Evolutionary conservation across 768 basidiomycete genomes (phyloP).

Genomic region (Fibroporia radiculosa): DNA sequence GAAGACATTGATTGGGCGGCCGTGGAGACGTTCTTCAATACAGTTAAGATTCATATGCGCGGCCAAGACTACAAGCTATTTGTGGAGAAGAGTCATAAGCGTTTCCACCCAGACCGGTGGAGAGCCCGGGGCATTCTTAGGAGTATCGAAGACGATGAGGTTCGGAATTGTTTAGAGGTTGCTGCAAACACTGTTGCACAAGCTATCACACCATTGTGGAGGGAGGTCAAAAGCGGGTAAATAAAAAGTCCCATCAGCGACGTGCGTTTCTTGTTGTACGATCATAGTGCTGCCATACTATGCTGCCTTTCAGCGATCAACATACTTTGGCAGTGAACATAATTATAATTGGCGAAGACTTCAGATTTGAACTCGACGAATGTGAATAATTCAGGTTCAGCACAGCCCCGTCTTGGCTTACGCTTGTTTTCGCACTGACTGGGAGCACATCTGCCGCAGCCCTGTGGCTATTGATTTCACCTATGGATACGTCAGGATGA

Average conservation of each 20-base stretch:
- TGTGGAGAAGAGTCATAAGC: constrained; percentile 59
- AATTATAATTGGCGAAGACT: too few relatives aligned
- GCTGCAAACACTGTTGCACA: constrained; percentile 68
- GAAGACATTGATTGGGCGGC: constrained; percentile 66
- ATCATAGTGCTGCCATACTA: background rate
- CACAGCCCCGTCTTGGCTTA: too few relatives aligned
- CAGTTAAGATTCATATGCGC: constrained; percentile 44
- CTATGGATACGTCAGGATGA: too few relatives aligned
- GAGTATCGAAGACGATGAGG: constrained; percentile 48
- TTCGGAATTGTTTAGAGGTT: constrained; percentile 55
- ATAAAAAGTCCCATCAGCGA: background rate
- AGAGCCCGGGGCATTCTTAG: constrained; percentile 54
- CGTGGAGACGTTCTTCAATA: constrained; percentile 64
- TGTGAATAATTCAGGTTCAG: too few relatives aligned
- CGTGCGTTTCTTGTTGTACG: background rate
- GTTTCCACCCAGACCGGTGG: constrained; percentile 83
- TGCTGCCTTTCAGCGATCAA: too few relatives aligned
- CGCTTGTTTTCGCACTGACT: too few relatives aligned
- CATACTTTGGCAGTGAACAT: too few relatives aligned
- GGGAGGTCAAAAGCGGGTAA: constrained; percentile 5
- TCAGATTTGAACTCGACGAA: too few relatives aligned
- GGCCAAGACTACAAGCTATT: constrained; percentile 55
- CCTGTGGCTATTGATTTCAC: too few relatives aligned
- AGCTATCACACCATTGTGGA: constrained; percentile 65
- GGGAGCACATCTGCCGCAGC: too few relatives aligned